Conservation (phyloP, 495 filamentous ascomycete species). For the Geoglossum glabrum region DNA sequence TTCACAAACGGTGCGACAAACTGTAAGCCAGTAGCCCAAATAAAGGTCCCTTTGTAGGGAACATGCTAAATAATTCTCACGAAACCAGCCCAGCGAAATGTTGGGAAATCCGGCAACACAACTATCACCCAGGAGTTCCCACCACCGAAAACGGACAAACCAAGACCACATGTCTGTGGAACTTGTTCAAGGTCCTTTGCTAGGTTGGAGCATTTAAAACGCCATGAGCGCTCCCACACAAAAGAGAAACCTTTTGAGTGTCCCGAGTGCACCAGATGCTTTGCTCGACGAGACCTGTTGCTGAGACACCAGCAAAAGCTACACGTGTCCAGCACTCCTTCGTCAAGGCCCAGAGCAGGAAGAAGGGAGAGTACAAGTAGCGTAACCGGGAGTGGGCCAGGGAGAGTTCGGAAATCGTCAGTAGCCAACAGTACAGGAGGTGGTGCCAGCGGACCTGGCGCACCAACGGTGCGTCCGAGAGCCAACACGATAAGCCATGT, state of each 20-base stretch:
- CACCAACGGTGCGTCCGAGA: conserved; percentile 53
- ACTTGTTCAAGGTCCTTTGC: conserved; percentile 91
- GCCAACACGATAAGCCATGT: conserved; percentile 97
- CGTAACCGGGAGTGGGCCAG: conserved; percentile 19
- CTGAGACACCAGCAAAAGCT: conserved; percentile 96
- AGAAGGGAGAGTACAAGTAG: conserved; percentile 63
- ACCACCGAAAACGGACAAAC: conserved; percentile 72
- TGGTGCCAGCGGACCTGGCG: conserved; percentile 24
- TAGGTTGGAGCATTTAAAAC: conserved; percentile 88
- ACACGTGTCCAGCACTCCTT: conserved; percentile 85
- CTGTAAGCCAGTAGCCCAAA: not conserved
- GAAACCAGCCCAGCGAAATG: not conserved
- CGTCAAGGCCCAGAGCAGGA: conserved; percentile 66
- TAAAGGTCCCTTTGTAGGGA: not conserved
- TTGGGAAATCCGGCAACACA: not conserved
- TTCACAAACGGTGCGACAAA: not conserved
- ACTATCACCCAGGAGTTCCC: not conserved
- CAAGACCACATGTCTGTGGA: conserved; percentile 79
- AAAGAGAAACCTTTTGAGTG: conserved; percentile 99
- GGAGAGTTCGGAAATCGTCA: conserved; percentile 81
- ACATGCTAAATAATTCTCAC: not conserved
- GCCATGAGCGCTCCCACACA: conserved; percentile 94
- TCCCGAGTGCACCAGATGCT: conserved; percentile 85
- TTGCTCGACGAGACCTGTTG: conserved; percentile 81
- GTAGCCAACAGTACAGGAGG: conserved; percentile 36